These are phyloP conservation scores for Herpetomonas samuelpessoai DNA, from an alignment of 208 protist species.

Conservation along the genomic window DNA sequence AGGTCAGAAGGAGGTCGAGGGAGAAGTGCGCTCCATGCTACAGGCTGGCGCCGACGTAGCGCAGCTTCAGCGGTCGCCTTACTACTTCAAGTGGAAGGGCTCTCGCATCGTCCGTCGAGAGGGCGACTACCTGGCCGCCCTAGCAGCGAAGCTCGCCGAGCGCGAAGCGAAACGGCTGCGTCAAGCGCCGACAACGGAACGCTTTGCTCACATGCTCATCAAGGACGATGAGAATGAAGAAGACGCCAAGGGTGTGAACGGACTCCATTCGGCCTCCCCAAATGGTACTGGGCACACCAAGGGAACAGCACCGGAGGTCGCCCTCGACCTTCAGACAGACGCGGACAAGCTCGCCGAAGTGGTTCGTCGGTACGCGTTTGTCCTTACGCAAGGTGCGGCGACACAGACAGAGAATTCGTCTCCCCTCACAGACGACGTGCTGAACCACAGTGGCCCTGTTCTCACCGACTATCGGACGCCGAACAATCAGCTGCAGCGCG, in stretches of 20 bases:
- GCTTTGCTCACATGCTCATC: constrained; percentile 1
- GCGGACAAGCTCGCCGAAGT: not conserved
- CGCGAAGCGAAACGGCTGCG: not conserved
- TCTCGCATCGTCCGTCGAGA: not conserved
- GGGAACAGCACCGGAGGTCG: no score
- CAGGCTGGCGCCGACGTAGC: not conserved
- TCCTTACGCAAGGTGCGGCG: not conserved
- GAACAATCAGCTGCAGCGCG: not conserved
- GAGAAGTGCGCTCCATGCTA: not conserved
- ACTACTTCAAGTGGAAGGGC: constrained; percentile 3
- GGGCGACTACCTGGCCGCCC: not conserved
- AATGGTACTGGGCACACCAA: no score
- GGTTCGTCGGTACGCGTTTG: not conserved
- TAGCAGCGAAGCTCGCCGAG: not conserved
- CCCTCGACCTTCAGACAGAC: not conserved
- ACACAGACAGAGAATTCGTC: not conserved
- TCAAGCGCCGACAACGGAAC: not conserved
- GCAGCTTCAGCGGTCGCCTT: not conserved
- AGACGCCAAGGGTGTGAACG: not conserved
- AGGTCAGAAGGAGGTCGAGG: not conserved
- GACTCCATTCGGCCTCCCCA: no score
- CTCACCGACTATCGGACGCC: not conserved
- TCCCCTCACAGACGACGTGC: not conserved
- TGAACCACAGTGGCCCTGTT: not conserved
- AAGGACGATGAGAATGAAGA: not conserved